These are phyloP conservation scores for Spongospora subterranea DNA, from an alignment of 208 protist genomes.

Conservation along the genomic window DNA sequence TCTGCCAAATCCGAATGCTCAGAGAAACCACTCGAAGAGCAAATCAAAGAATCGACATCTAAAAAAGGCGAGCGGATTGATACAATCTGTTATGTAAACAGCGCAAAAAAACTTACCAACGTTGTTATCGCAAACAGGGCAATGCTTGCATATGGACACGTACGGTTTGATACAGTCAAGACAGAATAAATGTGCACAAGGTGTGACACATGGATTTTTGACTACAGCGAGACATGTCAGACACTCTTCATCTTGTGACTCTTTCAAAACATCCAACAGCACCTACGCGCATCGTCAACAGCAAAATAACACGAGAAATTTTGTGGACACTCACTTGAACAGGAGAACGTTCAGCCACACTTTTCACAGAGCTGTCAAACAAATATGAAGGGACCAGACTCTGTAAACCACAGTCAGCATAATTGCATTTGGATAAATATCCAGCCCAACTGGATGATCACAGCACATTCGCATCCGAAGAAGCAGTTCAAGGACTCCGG, in stretches of 20 bases:
- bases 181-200: constrained; percentile 37
- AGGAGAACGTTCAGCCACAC: background rate
- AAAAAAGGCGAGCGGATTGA: no score
- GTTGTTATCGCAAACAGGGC: no score
- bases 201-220: background rate
- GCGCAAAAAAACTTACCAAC: no score
- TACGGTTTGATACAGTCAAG: background rate
- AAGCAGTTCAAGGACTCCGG: background rate
- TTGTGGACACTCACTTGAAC: background rate
- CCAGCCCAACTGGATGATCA: background rate
- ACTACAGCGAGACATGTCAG: background rate
- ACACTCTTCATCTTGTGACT: constrained; percentile 14
- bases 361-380: background rate
- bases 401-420: background rate
- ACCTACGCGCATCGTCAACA: background rate
- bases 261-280: background rate
- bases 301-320: background rate
- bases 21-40: no score
- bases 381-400: constrained; percentile 38
- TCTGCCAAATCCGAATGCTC: no score
- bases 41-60: no score
- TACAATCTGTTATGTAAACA: no score
- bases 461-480: constrained; percentile 53
- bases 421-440: background rate
- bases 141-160: background rate